Evolutionary conservation across 306 rosid species (phyloP).

Genomic region (Parietaria judaica): DNA sequence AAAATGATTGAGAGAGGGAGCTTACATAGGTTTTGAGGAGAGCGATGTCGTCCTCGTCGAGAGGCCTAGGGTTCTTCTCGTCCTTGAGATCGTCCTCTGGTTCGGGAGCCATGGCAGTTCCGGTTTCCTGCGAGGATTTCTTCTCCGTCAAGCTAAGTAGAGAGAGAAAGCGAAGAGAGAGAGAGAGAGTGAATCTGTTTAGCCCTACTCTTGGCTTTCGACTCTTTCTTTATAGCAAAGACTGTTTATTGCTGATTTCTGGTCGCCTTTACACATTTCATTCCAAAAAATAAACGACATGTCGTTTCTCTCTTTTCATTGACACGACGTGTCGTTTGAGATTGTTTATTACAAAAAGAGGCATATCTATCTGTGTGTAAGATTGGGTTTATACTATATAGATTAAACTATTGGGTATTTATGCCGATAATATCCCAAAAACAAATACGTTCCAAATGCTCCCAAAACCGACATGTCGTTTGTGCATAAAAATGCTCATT

Average conservation of each 20-base stretch:
- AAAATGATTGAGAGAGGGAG: constrained; percentile 24
- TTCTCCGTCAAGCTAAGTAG: constrained; percentile 12
- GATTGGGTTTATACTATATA: no score
- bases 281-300: background rate
- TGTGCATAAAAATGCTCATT: background rate
- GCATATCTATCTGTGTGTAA: no score
- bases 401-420: no score
- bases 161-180: background rate
- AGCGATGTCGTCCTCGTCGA: constrained; percentile 93
- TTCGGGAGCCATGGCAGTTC: constrained; percentile 55
- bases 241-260: no score
- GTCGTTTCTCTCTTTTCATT: background rate
- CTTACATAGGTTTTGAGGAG: constrained; percentile 88
- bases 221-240: no score
- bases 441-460: no score
- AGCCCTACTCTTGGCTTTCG: background rate
- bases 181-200: background rate
- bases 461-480: background rate
- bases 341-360: no score
- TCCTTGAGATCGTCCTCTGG: constrained; percentile 88
- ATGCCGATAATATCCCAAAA: no score
- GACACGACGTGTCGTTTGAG: background rate
- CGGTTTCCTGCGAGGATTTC: constrained; percentile 5
- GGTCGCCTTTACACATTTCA: background rate
- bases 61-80: constrained; percentile 97